Base-by-base conservation (phyloP, 192 early-diverging fungal species). In the Allomyces macrogynus region DNA sequence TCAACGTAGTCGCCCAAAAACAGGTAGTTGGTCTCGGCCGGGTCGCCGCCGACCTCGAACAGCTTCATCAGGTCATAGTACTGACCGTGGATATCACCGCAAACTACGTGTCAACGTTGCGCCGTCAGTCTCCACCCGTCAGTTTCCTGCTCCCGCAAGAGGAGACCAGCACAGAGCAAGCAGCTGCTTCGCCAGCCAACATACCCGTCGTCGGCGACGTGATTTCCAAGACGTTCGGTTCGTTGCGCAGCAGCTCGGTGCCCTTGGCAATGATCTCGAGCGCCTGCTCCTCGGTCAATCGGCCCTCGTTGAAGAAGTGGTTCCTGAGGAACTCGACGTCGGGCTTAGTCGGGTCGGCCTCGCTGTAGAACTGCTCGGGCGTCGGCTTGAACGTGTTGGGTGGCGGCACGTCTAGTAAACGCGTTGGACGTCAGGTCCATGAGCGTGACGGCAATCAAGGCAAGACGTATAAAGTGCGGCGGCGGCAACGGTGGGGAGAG, bases 241-340 rank as follows among this genome's bases (percentile, higher is more conserved):
- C 94, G 62, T 79, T 80, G 32, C 75, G 81, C 67, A 97, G 74
- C 32, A 94, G 66, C 62, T 87, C 84, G 25, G 89, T 89, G 25
- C 86, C 91, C 61, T 86, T 86, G 63, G 80, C 77, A 63, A 97
- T 78, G 72, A 97, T 93, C 54, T 76, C 80, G 49, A 97, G 77
- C 10, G 92, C 92, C 73, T 97, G 91, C 66, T 91, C 86, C 71
- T 94, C 86, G 23, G 88, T 85, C 67, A 97, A 79, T 22, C 91
- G 84, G 16, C 94, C 94, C 68, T 97, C 94, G 49, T 83, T 82
- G 67, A 88, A 85, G 75, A 97, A 97, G 73, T 94, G 92, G 70
- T 86, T 78, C 70, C 91, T 93, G 61, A 97, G 73, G 70, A 91
- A 89, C 10, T 78, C 84, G 43, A 86, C 77, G 70, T 92, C 85